Conservation (phyloP, 2,329 filamentous ascomycete genomes). For the Malbranchea cinnamomea region DNA sequence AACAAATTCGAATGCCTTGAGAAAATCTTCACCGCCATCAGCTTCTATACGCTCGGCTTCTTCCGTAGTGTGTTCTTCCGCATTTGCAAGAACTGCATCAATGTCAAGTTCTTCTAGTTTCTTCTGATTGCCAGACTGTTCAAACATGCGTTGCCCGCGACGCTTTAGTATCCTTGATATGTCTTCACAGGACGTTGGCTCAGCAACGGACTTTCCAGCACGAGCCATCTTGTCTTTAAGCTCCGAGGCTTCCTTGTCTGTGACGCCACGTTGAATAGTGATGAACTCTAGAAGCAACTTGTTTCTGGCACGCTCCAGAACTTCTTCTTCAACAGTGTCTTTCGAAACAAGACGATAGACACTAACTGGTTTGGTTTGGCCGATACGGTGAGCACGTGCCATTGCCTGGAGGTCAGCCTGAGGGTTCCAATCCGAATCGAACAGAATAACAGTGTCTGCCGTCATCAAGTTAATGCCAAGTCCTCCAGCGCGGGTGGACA, state of each 20-base stretch:
- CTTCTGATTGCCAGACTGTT: conserved; percentile 91
- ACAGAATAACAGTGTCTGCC: conserved; percentile 85
- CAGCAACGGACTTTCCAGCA: conserved; percentile 44
- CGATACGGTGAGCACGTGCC: conserved; percentile 95
- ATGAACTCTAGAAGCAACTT: conserved; percentile 96
- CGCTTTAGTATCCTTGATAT: conserved; percentile 95
- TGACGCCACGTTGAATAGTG: conserved; percentile 92
- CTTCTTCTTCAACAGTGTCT: conserved; percentile 95
- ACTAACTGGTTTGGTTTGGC: conserved; percentile 88
- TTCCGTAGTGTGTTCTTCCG: conserved; percentile 92
- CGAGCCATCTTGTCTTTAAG: conserved; percentile 64
- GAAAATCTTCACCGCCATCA: conserved; percentile 91
- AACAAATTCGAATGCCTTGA: conserved; percentile 78
- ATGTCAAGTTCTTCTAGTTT: conserved; percentile 90
- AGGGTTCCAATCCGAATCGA: conserved; percentile 96
- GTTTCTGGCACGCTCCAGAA: conserved; percentile 88
- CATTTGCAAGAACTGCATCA: conserved; percentile 90
- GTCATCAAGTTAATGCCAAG: conserved; percentile 94
- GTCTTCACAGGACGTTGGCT: conserved; percentile 82
- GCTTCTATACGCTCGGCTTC: conserved; percentile 88
- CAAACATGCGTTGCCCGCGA: conserved; percentile 98
- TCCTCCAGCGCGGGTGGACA: conserved; percentile 90
- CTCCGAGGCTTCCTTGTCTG: conserved; percentile 78
- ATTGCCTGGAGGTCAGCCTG: conserved; percentile 97
- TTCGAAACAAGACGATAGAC: conserved; percentile 95